A percentile compares a stretch with the other conserved stretches of the same genome.
phyloP scores from a whole-genome alignment of 2,329 filamentous ascomycete species.

The Leptosphaerulina australis region DNA sequence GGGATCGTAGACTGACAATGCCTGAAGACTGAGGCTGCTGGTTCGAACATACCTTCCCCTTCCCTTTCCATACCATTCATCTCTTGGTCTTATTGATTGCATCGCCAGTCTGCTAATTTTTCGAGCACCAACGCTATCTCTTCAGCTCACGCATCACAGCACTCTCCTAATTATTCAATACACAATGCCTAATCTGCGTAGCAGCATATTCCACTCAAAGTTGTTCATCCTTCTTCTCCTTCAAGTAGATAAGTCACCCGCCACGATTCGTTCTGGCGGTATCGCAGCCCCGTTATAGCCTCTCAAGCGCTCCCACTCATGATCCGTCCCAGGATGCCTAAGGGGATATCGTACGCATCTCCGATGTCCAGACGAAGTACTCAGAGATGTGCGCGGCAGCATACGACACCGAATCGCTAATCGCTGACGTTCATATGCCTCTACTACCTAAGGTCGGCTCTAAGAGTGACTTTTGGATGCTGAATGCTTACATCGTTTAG shows the following conservation, averaged over 20 bases:
- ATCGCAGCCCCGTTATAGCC: constrained; percentile 15
- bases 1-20: too few relatives aligned
- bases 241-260: constrained; percentile 10
- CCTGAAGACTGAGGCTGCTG: too few relatives aligned
- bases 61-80: too few relatives aligned
- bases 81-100: too few relatives aligned
- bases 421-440: background rate
- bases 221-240: constrained; percentile 24
- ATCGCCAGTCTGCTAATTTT: too few relatives aligned
- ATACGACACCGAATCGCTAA: constrained; percentile 18
- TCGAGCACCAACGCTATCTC: too few relatives aligned
- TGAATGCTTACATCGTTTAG: background rate
- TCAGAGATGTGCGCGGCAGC: constrained; percentile 25
- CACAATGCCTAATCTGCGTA: too few relatives aligned
- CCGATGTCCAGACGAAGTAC: constrained; percentile 17
- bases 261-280: constrained; percentile 20
- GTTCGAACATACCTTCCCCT: too few relatives aligned
- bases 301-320: constrained; percentile 20
- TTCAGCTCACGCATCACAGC: too few relatives aligned
- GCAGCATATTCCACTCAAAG: background rate
- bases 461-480: background rate
- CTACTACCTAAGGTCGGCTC: background rate
- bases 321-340: constrained; percentile 23
- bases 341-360: constrained; percentile 9
- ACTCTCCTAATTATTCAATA: too few relatives aligned